phyloP scores from a whole-genome alignment of 2,329 filamentous ascomycete species.

The Arthrinium puccinioides region DNA sequence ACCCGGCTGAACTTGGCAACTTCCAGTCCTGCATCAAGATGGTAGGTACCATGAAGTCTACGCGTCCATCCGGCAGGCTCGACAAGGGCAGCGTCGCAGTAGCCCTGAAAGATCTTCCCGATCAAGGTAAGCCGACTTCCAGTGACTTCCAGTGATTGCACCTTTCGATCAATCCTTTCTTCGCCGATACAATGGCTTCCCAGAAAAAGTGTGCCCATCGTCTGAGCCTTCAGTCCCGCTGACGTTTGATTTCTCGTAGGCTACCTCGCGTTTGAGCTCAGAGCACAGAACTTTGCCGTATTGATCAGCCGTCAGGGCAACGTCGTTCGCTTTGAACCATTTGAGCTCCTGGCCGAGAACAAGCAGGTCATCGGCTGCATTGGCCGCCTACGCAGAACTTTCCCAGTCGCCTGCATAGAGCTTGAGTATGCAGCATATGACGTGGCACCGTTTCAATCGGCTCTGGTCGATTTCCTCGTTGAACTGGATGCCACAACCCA shows the following conservation, averaged over 20 bases:
- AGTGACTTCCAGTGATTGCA: neutral
- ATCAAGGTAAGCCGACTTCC: neutral
- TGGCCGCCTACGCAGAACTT: slow-evolving; percentile 2
- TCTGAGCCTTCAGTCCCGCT: neutral
- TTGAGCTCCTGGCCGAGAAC: slow-evolving; percentile 2
- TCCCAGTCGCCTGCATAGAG: slow-evolving; percentile 1
- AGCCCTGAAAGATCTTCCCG: neutral
- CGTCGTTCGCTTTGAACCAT: slow-evolving; percentile 1
- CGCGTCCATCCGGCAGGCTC: neutral
- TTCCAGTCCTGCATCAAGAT: neutral
- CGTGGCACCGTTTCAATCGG: neutral
- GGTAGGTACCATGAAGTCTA: neutral
- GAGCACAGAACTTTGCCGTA: slow-evolving; percentile 3
- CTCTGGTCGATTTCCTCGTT: neutral
- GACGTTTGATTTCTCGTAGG: neutral
- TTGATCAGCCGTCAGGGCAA: neutral
- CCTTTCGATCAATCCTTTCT: neutral
- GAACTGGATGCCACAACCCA: slow-evolving; percentile 1
- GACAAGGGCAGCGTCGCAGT: neutral
- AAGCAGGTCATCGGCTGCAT: neutral
- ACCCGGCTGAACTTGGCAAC: neutral
- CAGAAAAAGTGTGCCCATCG: too few relatives aligned
- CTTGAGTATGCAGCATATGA: neutral
- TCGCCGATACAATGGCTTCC: neutral
- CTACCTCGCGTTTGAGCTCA: slow-evolving; percentile 1